Base-by-base conservation (phyloP, 768 basidiomycete genomes). In the Lentinula lateritia region DNA sequence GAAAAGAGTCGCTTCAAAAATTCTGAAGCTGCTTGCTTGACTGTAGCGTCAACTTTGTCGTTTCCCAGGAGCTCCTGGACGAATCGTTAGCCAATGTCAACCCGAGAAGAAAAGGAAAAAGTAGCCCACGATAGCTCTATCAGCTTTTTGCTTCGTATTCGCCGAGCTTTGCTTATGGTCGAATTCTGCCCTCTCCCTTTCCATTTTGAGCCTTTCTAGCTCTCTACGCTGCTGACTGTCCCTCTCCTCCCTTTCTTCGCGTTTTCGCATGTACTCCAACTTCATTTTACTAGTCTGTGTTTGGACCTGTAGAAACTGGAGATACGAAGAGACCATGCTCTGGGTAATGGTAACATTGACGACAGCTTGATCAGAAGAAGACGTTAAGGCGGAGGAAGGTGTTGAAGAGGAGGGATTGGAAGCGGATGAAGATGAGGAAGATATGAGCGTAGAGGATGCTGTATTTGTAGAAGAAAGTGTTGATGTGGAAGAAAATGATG, bases 241-340 rank as follows among this genome's bases (percentile, higher is more conserved):
- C 65, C 78, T 80, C 64, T 85, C 84, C 66, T 89, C 87, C n/a
- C 88, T 76, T 64, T 88, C 88, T 63, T 90, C 88, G 18, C 84
- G 77, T 63, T 86, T 74, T 60, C 83, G 80, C 68, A 90, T 66
- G 65, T 86, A 86, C 61, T 90, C 90, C 46, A 89, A 77, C 68
- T 88, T 88, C 74, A 84, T 78, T 71, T 87, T 86, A 63, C 81
- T 82, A 39, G 88, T 83, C 65, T 90, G 88, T 23, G 81, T 82
- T 67, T 91, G 90, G 45, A 83, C 76, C 63, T 86, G 85, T 43
- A 91, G 72, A 62, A 84, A 80, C 63, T 87, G 83, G 67, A 86
- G 69, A 63, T 81, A 85, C 15, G 82, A 77, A 28, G 77, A 71
- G 57, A 88, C 73, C 75, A 89, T 75, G 18, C 76, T 76, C 63